Evolutionary conservation across 352 stramenopile species (phyloP).

Genomic region (Phytopythium montanum): DNA sequence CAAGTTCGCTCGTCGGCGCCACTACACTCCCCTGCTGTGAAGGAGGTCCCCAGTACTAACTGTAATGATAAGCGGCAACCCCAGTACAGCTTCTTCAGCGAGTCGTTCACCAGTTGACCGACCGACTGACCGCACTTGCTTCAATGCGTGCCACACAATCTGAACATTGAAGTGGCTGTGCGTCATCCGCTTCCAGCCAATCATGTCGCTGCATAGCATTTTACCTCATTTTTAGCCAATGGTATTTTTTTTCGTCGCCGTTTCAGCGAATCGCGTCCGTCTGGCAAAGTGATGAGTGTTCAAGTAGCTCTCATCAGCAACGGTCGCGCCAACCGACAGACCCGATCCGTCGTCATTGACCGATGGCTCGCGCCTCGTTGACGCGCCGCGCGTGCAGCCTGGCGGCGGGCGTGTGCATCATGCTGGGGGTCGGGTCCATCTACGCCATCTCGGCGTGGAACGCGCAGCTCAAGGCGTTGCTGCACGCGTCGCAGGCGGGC

Average conservation of each 20-base stretch:
- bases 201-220: background rate
- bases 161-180: background rate
- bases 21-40: conserved; percentile 13
- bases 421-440: conserved; percentile 70
- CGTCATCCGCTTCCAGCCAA: conserved; percentile 1
- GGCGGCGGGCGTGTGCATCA: conserved; percentile 52
- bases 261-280: background rate
- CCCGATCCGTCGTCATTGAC: background rate
- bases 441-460: conserved; percentile 86
- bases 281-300: background rate
- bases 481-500: conserved; percentile 68
- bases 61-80: background rate
- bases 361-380: background rate
- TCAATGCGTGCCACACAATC: background rate
- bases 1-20: conserved; percentile 38
- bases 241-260: background rate
- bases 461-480: conserved; percentile 68
- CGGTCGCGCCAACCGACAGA: background rate
- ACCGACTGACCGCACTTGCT: too few species aligned
- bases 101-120: too few species aligned
- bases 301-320: background rate
- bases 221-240: background rate
- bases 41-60: background rate
- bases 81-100: background rate
- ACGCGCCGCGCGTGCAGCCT: conserved; percentile 40